phyloP scores from a whole-genome alignment of 192 early-diverging fungal species.

The Thamnidium elegans region DNA sequence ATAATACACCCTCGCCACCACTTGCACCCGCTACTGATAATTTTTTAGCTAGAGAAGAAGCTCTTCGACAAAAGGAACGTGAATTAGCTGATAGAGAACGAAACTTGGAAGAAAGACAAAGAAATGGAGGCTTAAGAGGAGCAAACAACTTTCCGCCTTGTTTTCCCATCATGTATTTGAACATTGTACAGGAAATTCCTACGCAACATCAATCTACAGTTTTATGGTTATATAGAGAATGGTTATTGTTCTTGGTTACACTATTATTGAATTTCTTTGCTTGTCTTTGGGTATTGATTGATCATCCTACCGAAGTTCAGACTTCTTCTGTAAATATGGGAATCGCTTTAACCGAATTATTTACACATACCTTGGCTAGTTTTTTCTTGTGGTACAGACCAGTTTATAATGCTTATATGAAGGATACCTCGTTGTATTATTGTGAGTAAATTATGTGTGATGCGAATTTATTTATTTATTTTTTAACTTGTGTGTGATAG shows the following conservation, averaged over 20 bases:
- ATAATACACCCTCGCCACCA: neutral
- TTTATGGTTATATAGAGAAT: conserved; percentile 66
- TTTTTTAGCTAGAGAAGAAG: conserved; percentile 60
- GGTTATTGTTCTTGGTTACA: conserved; percentile 70
- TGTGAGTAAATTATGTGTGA: conserved; percentile 32
- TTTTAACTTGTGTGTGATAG: no score
- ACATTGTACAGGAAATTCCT: conserved; percentile 74
- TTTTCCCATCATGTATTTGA: conserved; percentile 79
- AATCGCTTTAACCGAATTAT: conserved; percentile 68
- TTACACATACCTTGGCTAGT: conserved; percentile 70
- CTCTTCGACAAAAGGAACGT: conserved; percentile 68
- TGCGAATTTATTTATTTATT: no score
- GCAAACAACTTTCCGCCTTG: conserved; percentile 78
- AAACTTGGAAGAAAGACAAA: conserved; percentile 62
- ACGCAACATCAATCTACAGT: conserved; percentile 59
- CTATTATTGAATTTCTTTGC: conserved; percentile 77
- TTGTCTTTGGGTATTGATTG: conserved; percentile 70
- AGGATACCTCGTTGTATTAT: conserved; percentile 83
- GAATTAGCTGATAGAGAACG: conserved; percentile 76
- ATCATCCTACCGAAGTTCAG: conserved; percentile 58
- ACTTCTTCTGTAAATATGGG: conserved; percentile 78
- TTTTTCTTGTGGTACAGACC: conserved; percentile 90
- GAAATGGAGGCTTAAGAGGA: conserved; percentile 43
- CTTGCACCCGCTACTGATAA: conserved; percentile 7
- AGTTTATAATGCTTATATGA: conserved; percentile 84